phyloP scores from a whole-genome alignment of 306 rosid species.

The Abrus pulchellus region DNA sequence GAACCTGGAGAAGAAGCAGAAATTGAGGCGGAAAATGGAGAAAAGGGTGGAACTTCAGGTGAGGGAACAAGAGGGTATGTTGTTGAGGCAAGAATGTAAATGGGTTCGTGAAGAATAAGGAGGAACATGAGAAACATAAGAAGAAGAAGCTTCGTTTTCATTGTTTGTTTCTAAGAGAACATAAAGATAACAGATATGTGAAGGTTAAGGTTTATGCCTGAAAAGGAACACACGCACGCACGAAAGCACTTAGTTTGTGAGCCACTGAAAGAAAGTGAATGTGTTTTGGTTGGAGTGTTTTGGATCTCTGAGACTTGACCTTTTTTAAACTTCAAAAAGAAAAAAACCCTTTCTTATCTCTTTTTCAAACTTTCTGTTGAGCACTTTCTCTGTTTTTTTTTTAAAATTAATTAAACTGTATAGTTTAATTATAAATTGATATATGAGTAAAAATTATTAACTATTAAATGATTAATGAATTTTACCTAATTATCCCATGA shows the following conservation, averaged over 20 bases:
- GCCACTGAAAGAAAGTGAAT: conserved; percentile 35
- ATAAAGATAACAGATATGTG: conserved; percentile 45
- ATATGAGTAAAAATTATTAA: no score
- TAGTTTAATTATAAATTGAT: no score
- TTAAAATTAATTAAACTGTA: no score
- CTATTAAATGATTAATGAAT: no score
- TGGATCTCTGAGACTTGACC: conserved; percentile 42
- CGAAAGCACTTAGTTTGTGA: conserved; percentile 4
- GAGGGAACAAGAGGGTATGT: conserved; percentile 55
- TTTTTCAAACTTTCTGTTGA: conserved; percentile 1
- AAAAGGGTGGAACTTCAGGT: conserved; percentile 53
- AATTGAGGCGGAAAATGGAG: conserved; percentile 64
- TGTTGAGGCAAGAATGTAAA: conserved; percentile 56
- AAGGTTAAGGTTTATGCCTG: conserved; percentile 41
- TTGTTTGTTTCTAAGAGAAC: conserved; percentile 48
- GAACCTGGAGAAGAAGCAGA: conserved; percentile 74
- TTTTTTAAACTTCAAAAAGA: background rate
- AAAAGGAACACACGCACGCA: conserved; percentile 31
- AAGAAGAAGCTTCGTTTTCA: conserved; percentile 62
- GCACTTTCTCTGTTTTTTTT: background rate
- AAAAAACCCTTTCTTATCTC: conserved; percentile 10
- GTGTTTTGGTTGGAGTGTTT: conserved; percentile 1
- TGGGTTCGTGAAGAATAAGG: conserved; percentile 55
- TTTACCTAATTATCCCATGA: no score
- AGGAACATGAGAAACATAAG: conserved; percentile 41